These are phyloP conservation scores for Ogataea siamensis DNA, from an alignment of 805 yeast species.

Conservation along the genomic window DNA sequence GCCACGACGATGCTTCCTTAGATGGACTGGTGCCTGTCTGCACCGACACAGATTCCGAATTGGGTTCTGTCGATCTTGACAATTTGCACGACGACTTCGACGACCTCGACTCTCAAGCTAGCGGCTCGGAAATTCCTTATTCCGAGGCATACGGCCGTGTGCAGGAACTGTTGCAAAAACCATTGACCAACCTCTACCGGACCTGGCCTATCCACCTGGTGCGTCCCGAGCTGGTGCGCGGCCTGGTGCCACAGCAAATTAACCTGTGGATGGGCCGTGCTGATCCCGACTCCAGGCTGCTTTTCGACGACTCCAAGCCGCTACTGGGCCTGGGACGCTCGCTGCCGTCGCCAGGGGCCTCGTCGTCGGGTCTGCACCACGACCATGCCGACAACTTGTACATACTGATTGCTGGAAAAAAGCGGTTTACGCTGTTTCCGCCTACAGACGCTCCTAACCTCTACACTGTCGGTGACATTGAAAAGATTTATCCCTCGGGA, in stretches of 20 bases:
- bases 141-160: conserved; percentile 42
- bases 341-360: conserved; percentile 47
- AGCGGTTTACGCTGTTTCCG: conserved; percentile 64
- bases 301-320: conserved; percentile 18
- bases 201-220: conserved; percentile 35
- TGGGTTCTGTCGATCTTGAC: conserved; percentile 42
- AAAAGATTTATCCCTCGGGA: conserved; percentile 54
- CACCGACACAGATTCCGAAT: conserved; percentile 29
- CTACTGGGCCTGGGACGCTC: conserved; percentile 50
- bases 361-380: conserved; percentile 75
- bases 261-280: conserved; percentile 70
- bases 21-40: not conserved
- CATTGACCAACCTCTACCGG: conserved; percentile 46
- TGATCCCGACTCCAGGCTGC: conserved; percentile 5
- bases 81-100: conserved; percentile 51
- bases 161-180: conserved; percentile 56
- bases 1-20: conserved; percentile 24
- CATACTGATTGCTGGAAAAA: conserved; percentile 55
- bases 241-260: conserved; percentile 63
- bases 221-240: conserved; percentile 40
- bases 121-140: not conserved
- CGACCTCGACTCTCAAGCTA: conserved; percentile 22
- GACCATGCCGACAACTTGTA: conserved; percentile 80
- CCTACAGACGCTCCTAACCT: conserved; percentile 60
- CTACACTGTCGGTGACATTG: conserved; percentile 64